Evolutionary conservation across 2,329 filamentous ascomycete genomes (phyloP).

Genomic region (Fusarium citri): DNA sequence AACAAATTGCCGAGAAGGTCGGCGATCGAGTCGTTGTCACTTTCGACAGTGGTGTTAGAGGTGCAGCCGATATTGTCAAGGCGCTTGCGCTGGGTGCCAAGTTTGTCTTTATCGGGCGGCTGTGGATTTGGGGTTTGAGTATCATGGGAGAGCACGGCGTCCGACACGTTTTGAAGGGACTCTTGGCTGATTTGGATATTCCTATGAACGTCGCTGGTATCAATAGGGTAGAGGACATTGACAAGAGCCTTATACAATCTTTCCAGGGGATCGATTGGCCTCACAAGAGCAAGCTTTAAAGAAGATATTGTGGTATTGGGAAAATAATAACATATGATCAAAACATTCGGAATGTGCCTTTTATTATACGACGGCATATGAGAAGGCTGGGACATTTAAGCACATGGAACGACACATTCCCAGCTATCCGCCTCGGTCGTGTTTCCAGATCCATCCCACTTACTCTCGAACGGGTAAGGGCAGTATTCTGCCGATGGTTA

Average conservation of each 20-base stretch:
- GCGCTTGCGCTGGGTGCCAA: conserved; percentile 26
- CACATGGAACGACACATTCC: background rate
- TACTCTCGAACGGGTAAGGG: conserved; percentile 12
- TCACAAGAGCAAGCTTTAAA: background rate
- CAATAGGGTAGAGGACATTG: conserved; percentile 2
- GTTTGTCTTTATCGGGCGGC: conserved; percentile 19
- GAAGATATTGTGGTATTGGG: no score
- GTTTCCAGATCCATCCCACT: conserved; percentile 13
- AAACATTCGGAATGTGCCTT: no score
- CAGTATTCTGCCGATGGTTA: background rate
- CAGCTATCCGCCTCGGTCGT: background rate
- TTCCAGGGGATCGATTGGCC: background rate
- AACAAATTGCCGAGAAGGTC: conserved; percentile 10
- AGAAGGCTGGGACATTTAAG: background rate
- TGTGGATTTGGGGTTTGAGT: conserved; percentile 24
- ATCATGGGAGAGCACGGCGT: conserved; percentile 30
- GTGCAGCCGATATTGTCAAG: conserved; percentile 26
- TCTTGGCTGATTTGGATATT: conserved; percentile 12
- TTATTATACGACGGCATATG: no score
- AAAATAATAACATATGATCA: no score
- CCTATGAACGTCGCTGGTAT: conserved; percentile 10
- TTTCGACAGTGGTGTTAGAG: conserved; percentile 24
- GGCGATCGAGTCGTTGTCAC: conserved; percentile 19
- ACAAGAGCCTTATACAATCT: conserved; percentile 6
- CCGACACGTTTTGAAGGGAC: conserved; percentile 10